Evolutionary conservation across 148 eudicot genomes (phyloP).

Genomic region (Silene conica): DNA sequence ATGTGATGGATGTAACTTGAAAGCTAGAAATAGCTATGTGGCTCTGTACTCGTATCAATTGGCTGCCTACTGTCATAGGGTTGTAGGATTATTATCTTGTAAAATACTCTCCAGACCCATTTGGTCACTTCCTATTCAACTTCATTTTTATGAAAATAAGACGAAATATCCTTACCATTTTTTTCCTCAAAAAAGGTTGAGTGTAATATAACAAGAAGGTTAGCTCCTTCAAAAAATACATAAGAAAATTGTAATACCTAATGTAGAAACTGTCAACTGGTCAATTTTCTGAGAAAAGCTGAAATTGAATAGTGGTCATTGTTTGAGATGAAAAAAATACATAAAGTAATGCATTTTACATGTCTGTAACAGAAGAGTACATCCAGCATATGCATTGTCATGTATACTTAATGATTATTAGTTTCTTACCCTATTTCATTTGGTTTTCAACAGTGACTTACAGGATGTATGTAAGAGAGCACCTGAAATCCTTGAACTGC

Average conservation of each 20-base stretch:
- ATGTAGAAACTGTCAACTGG: background rate
- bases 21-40: background rate
- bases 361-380: background rate
- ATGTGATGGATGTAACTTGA: background rate
- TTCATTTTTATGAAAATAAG: background rate
- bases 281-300: background rate
- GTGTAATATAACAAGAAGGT: background rate
- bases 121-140: background rate
- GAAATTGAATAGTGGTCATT: background rate
- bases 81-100: background rate
- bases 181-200: background rate
- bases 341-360: background rate
- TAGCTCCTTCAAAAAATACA: background rate
- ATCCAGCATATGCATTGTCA: background rate
- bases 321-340: background rate
- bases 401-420: background rate
- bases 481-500: conserved; percentile 12
- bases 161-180: background rate
- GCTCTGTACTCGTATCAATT: background rate
- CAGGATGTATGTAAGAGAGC: conserved; percentile 7
- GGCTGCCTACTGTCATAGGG: background rate
- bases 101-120: too few relatives aligned
- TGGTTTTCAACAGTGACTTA: conserved; percentile 20
- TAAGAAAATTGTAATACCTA: background rate
- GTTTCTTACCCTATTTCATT: background rate